Evolutionary conservation across 768 basidiomycete species (phyloP).

Genomic region (Xanthoconium stramineum): DNA sequence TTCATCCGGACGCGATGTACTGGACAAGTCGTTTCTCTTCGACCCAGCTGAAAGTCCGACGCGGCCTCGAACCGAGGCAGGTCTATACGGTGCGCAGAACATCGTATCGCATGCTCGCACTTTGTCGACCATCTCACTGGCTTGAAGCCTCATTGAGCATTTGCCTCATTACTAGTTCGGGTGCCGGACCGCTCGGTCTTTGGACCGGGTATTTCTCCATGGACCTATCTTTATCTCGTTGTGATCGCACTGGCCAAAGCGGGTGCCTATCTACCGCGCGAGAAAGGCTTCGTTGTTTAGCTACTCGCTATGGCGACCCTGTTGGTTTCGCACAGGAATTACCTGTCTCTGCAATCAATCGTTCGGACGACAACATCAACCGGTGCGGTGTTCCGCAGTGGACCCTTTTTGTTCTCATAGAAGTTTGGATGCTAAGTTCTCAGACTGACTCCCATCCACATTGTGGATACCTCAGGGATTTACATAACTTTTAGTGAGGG

Average conservation of each 20-base stretch:
- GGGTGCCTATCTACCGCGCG: conserved; percentile 48
- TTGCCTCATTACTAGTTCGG: conserved; percentile 56
- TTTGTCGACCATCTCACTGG: conserved; percentile 17
- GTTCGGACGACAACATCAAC: conserved; percentile 65
- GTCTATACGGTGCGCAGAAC: conserved; percentile 45
- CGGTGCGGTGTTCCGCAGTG: conserved; percentile 51
- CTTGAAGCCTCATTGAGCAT: conserved; percentile 53
- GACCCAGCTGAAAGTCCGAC: conserved; percentile 43
- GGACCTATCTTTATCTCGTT: conserved; percentile 52
- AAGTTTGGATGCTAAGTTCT: conserved; percentile 52
- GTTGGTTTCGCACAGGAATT: conserved; percentile 52
- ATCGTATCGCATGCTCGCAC: not conserved
- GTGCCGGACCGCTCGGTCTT: conserved; percentile 51
- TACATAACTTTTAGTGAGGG: conserved; percentile 55
- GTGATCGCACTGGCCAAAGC: conserved; percentile 47
- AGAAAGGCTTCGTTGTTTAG: conserved; percentile 58
- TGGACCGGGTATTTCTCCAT: conserved; percentile 44
- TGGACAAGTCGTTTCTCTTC: conserved; percentile 18
- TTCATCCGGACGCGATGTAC: not conserved
- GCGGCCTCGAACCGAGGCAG: conserved; percentile 49
- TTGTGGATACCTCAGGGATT: conserved; percentile 37
- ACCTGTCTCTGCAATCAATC: conserved; percentile 62
- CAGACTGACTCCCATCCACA: not conserved
- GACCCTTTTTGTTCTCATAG: conserved; percentile 42
- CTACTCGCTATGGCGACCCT: conserved; percentile 64